phyloP scores from a whole-genome alignment of 768 basidiomycete genomes.

The Pleurotus salmoneostramineus region DNA sequence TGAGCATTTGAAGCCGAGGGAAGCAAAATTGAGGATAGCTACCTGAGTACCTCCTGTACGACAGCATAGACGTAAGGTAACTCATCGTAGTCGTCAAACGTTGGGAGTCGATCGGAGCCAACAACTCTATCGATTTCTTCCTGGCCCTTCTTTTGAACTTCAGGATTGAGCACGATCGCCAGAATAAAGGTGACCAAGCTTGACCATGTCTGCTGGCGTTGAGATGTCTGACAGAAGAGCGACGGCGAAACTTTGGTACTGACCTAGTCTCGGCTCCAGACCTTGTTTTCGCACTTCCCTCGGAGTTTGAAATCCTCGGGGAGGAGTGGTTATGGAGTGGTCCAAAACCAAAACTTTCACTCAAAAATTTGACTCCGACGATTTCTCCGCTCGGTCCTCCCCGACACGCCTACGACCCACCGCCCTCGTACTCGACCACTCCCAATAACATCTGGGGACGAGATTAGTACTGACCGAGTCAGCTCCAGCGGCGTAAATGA shows the following conservation, averaged over 20 bases:
- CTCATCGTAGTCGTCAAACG: constrained; percentile 34
- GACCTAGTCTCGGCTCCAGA: too few relatives aligned
- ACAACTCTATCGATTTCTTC: constrained; percentile 47
- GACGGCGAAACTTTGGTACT: not conserved
- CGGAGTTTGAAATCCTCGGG: too few relatives aligned
- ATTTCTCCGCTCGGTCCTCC: too few relatives aligned
- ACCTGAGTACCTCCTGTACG: constrained; percentile 45
- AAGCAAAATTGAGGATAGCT: constrained; percentile 8
- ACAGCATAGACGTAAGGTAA: constrained; percentile 46
- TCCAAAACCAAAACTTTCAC: not conserved
- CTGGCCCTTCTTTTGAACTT: constrained; percentile 44
- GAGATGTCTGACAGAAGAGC: too few relatives aligned
- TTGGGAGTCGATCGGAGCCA: constrained; percentile 43
- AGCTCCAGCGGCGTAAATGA: constrained; percentile 43
- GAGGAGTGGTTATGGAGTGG: too few relatives aligned
- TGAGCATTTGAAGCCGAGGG: not conserved
- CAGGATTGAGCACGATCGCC: constrained; percentile 50
- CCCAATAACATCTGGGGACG: too few relatives aligned
- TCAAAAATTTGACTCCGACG: constrained; percentile 5
- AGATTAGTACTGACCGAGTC: constrained; percentile 26
- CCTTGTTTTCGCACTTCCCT: too few relatives aligned
- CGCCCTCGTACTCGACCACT: too few relatives aligned
- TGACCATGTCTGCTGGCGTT: constrained; percentile 40
- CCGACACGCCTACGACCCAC: too few relatives aligned
- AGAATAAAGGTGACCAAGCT: constrained; percentile 46